Evolutionary conservation across 305 asterid genomes (phyloP), one percentile per base, ranked within the genome.

Genomic region (Fraxinus sp.): DNA sequence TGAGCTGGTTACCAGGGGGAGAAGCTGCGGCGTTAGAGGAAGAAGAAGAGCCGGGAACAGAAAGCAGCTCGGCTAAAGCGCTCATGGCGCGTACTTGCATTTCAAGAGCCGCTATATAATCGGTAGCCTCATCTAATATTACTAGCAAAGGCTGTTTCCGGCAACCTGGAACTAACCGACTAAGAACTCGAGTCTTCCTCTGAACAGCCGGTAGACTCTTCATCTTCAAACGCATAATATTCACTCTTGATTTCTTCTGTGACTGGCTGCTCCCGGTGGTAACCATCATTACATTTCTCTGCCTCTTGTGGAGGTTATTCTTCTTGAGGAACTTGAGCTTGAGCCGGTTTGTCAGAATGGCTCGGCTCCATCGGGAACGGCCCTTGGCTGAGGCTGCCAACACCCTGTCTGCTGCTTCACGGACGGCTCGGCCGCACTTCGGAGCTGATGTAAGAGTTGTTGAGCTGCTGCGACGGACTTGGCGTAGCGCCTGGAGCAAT

Each of bases 11-110:
- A 78, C 66, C 82, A 9, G 78, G 9, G 83, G 77, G 77, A 76
- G 52, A 55, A 13, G 85, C 71, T 14, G 79, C 37, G 86, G 84
- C 11, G 84, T 79, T 73, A 26, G 83, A 77, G 18, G 90, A 77
- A 35, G 93, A 77, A 30, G 93, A 79, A 75, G 90, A 72, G 81
- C 87, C 88, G 13, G 91, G 83, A 32, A 88, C 93, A 16, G 97
- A 88, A 28, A 95, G 97, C 13, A 91, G 88, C 78, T 91, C 93
- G 80, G 97, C 93, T 77, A 95, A 81, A 52, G 97, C 92, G 85
- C 91, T 93, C 99, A 95, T 95, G 85, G 98, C 98, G 82, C 97
- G 89, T 8, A 95, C 95, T 94, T 94, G 99, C 99, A 96, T 94
- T 91, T 96, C 89, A 16, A 96, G 97, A 39, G 99, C 99, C 14